These are phyloP conservation scores for Fusarium chaquense DNA, from an alignment of 2,329 filamentous ascomycete species.

Conservation along the genomic window DNA sequence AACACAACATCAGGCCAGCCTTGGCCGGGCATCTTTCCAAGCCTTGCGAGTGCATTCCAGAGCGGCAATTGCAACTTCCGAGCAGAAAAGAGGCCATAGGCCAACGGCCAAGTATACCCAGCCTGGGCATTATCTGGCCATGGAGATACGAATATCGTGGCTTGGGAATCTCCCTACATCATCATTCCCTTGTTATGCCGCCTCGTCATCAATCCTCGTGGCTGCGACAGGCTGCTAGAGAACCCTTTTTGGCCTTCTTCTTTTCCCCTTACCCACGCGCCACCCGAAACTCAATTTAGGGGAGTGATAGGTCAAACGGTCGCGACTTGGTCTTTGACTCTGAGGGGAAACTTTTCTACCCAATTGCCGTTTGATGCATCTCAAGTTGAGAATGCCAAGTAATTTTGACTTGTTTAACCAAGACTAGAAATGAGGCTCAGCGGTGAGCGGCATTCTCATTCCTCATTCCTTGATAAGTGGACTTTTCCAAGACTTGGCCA, in stretches of 20 bases:
- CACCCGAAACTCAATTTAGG: conserved; percentile 15
- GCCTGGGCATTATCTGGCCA: conserved; percentile 1
- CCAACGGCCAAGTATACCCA: conserved; percentile 2
- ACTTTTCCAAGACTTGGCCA: conserved; percentile 1
- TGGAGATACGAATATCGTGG: conserved; percentile 26
- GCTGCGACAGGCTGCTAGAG: conserved; percentile 11
- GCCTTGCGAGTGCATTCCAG: conserved; percentile 13
- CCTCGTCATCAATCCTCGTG: conserved; percentile 40
- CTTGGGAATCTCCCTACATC: conserved; percentile 26
- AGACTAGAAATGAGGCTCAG: conserved; percentile 36
- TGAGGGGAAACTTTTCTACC: conserved; percentile 10
- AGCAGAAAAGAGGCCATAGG: not conserved
- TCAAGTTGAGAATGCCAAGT: conserved; percentile 23
- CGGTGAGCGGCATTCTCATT: conserved; percentile 9
- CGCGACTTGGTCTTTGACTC: not conserved
- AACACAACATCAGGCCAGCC: not conserved
- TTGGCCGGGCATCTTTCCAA: not conserved
- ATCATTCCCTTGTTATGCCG: conserved; percentile 32
- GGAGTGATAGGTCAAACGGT: not conserved
- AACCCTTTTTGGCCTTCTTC: not conserved
- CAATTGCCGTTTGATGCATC: conserved; percentile 10
- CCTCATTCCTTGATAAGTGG: conserved; percentile 27
- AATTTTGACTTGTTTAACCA: conserved; percentile 6
- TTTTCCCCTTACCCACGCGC: conserved; percentile 43
- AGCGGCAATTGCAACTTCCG: conserved; percentile 24